phyloP scores from a whole-genome alignment of 1,139 yeast genomes.

The Hemisphaericaspora lyxosophila region DNA sequence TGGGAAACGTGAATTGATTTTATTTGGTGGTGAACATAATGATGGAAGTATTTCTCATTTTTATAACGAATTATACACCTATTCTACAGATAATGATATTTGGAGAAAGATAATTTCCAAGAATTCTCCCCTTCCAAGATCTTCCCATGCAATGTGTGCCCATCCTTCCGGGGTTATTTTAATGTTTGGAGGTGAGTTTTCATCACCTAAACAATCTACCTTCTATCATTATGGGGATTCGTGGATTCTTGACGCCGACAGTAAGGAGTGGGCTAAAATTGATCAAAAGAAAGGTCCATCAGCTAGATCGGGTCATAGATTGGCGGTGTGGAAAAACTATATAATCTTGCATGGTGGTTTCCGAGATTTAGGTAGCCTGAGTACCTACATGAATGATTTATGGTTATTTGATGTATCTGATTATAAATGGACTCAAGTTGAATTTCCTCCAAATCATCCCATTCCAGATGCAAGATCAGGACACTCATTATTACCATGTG shows the following conservation, averaged over 20 bases:
- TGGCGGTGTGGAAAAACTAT: conserved; percentile 89
- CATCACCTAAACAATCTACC: conserved; percentile 93
- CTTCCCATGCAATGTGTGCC: conserved; percentile 91
- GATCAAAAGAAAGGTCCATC: conserved; percentile 72
- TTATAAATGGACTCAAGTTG: conserved; percentile 89
- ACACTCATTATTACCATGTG: conserved; percentile 78
- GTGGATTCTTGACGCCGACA: conserved; percentile 82
- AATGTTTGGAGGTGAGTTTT: conserved; percentile 94
- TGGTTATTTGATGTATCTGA: conserved; percentile 92
- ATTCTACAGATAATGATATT: conserved; percentile 70
- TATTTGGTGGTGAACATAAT: conserved; percentile 84
- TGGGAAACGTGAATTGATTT: conserved; percentile 70
- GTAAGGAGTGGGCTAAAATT: conserved; percentile 87
- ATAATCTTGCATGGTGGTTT: conserved; percentile 89
- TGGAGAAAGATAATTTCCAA: conserved; percentile 83
- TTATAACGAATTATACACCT: conserved; percentile 77
- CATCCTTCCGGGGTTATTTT: conserved; percentile 87
- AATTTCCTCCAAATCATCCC: conserved; percentile 77
- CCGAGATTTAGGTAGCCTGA: conserved; percentile 80
- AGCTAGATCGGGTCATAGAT: conserved; percentile 89
- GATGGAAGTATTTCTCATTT: conserved; percentile 63
- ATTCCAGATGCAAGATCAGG: conserved; percentile 93
- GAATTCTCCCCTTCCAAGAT: conserved; percentile 88
- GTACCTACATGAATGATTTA: conserved; percentile 79
- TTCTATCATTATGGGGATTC: conserved; percentile 97